Conservation (phyloP, 257 asterid species). For the Catharanthus roseus region DNA sequence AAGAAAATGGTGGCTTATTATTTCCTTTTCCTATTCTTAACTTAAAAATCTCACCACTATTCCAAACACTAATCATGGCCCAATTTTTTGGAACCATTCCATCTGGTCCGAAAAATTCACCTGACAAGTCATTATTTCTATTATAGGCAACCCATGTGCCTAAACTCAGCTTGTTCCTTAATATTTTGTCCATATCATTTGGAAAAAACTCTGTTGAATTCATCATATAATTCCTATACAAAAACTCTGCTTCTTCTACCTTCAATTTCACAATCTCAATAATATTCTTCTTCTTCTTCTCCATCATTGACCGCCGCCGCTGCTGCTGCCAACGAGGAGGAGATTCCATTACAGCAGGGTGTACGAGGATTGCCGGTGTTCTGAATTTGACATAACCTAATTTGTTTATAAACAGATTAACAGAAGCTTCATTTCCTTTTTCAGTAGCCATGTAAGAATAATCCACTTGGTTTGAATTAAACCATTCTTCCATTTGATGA, state of each 20-base stretch:
- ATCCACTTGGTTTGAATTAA: conserved; percentile 25
- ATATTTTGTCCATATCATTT: conserved; percentile 27
- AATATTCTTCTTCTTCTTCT: no score
- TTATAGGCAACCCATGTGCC: conserved; percentile 39
- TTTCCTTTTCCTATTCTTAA: conserved; percentile 28
- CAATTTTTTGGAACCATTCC: conserved; percentile 26
- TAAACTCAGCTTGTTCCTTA: conserved; percentile 27
- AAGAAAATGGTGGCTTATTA: conserved; percentile 23
- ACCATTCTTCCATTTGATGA: conserved; percentile 33
- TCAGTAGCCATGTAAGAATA: conserved; percentile 42
- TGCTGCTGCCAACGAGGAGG: no score
- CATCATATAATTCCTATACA: conserved; percentile 34
- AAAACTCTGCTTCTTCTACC: conserved; percentile 26
- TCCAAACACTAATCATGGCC: conserved; percentile 43
- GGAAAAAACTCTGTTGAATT: conserved; percentile 34
- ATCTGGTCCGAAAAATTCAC: conserved; percentile 6
- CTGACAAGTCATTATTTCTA: conserved; percentile 5
- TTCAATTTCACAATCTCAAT: conserved; percentile 24
- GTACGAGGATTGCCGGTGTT: conserved; percentile 30
- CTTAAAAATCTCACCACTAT: conserved; percentile 26
- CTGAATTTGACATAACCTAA: conserved; percentile 30
- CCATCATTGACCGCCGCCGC: no score
- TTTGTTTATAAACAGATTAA: conserved; percentile 23
- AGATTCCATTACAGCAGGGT: no score
- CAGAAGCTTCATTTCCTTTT: conserved; percentile 30